These are phyloP conservation scores for Narthecium ossifragum DNA, from an alignment of 106 monocot genomes.

Conservation along the genomic window DNA sequence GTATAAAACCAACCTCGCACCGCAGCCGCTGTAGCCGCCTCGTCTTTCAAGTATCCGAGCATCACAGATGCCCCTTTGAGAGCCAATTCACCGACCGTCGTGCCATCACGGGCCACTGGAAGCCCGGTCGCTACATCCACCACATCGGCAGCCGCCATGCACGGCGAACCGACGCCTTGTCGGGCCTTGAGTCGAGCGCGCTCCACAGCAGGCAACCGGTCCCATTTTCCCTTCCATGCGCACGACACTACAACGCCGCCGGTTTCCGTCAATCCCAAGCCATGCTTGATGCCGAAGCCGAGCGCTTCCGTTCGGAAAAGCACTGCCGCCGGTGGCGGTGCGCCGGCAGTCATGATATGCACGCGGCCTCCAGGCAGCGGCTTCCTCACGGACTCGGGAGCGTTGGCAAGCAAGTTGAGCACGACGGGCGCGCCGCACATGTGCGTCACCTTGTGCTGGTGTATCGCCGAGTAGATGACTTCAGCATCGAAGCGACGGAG, in stretches of 20 bases:
- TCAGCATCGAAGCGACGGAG: conserved; percentile 38
- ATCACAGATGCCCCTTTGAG: conserved; percentile 17
- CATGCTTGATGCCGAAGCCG: conserved; percentile 30
- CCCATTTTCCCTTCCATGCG: conserved; percentile 71
- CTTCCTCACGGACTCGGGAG: background rate
- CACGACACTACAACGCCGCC: conserved; percentile 43
- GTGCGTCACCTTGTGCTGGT: conserved; percentile 30
- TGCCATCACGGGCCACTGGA: conserved; percentile 26
- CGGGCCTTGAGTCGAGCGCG: conserved; percentile 51
- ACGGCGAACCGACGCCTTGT: conserved; percentile 38
- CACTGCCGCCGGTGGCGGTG: conserved; percentile 30
- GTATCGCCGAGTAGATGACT: conserved; percentile 19
- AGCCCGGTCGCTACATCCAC: conserved; percentile 12
- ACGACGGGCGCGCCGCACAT: conserved; percentile 7
- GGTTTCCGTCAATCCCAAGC: conserved; percentile 43
- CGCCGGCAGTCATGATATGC: conserved; percentile 24
- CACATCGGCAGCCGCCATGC: conserved; percentile 29
- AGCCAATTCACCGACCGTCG: conserved; percentile 23
- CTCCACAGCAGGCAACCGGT: conserved; percentile 37
- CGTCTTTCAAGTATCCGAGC: conserved; percentile 21
- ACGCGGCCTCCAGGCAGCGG: background rate
- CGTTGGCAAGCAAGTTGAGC: conserved; percentile 12
- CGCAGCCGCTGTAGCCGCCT: conserved; percentile 1
- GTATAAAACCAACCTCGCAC: conserved; percentile 13
- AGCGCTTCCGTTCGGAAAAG: conserved; percentile 11